phyloP scores from a whole-genome alignment of 2,329 filamentous ascomycete genomes.

The Leptographium radiaticola region DNA sequence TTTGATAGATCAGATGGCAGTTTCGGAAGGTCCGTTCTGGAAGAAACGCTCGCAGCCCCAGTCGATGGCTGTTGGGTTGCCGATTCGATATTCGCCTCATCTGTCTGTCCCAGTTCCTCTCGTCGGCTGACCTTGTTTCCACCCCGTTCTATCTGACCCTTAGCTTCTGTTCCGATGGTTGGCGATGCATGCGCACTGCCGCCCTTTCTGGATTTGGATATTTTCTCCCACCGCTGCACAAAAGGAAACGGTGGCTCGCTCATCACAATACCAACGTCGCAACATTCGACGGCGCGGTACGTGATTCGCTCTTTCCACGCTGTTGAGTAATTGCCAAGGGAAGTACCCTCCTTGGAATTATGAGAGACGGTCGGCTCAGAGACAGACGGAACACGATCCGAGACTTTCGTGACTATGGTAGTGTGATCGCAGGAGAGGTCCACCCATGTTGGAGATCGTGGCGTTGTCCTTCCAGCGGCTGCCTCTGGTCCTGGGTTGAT shows the following conservation, averaged over 20 bases:
- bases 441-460: too few relatives aligned
- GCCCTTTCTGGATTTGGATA: too few relatives aligned
- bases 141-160: not conserved
- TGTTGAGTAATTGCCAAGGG: not conserved
- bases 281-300: slow-evolving; percentile 74
- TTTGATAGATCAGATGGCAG: slow-evolving; percentile 43
- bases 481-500: not conserved
- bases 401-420: not conserved
- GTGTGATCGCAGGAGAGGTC: not conserved
- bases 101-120: not conserved
- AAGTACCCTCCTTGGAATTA: not conserved
- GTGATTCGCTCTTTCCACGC: slow-evolving; percentile 60
- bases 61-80: slow-evolving; percentile 18
- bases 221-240: slow-evolving; percentile 66
- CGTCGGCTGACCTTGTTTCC: not conserved
- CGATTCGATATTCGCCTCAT: slow-evolving; percentile 27
- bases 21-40: slow-evolving; percentile 23
- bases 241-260: slow-evolving; percentile 81
- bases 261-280: slow-evolving; percentile 52
- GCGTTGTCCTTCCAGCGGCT: not conserved
- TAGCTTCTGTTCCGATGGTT: too few relatives aligned
- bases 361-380: not conserved
- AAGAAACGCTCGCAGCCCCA: too few relatives aligned
- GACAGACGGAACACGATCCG: not conserved
- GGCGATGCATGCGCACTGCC: not conserved